Evolutionary conservation across 345 rosid species (phyloP).

Genomic region (Mallotus nudiflorus): DNA sequence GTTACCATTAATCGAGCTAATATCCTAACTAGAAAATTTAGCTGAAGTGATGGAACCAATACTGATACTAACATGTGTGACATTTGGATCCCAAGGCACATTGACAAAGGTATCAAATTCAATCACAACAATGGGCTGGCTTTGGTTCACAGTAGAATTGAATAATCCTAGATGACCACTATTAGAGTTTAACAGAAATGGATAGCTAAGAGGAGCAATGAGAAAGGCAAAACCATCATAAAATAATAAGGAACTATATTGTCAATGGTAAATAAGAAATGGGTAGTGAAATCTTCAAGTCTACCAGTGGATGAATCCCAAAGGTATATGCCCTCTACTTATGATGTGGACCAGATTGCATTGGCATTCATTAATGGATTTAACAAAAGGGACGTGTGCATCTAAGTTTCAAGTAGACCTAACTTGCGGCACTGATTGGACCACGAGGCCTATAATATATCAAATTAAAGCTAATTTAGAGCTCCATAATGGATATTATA

Average conservation of each 20-base stretch:
- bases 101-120: neutral
- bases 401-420: no score
- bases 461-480: no score
- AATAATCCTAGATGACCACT: neutral
- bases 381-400: no score
- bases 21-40: conserved; percentile 14
- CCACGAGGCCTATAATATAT: no score
- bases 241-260: neutral
- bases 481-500: no score
- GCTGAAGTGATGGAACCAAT: conserved; percentile 14
- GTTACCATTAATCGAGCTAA: neutral
- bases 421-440: no score
- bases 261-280: neutral
- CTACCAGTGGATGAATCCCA: neutral
- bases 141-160: neutral
- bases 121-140: neutral
- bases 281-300: neutral
- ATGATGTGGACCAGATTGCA: no score
- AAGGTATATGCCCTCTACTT: neutral
- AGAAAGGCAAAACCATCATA: neutral
- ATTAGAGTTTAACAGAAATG: neutral
- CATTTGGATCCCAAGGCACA: neutral
- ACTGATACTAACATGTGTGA: conserved; percentile 7
- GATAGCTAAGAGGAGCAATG: neutral
- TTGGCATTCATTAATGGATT: no score